Evolutionary conservation across 2,329 filamentous ascomycete species (phyloP).

Genomic region (Ilyonectria sp.): DNA sequence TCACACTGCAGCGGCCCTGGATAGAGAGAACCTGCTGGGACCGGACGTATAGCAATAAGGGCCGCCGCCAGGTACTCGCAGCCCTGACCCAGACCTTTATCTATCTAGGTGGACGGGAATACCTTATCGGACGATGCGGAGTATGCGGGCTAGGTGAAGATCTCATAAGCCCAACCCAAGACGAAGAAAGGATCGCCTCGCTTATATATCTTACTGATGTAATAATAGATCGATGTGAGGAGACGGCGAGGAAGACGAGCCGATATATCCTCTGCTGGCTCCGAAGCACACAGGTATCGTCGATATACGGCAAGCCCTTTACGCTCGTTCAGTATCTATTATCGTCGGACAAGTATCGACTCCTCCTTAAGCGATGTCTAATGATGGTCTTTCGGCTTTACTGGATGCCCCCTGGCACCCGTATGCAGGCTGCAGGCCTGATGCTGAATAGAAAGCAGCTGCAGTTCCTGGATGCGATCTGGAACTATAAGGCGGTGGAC

Average conservation of each 20-base stretch:
- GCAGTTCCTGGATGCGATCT: conserved; percentile 15
- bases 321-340: conserved; percentile 11
- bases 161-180: neutral
- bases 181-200: conserved; percentile 7
- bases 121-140: neutral
- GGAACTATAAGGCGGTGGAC: conserved; percentile 13
- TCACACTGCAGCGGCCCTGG: neutral
- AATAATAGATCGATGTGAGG: conserved; percentile 14
- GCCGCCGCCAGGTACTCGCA: neutral
- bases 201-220: neutral
- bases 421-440: conserved; percentile 6
- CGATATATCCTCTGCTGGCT: conserved; percentile 21
- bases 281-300: conserved; percentile 5
- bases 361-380: conserved; percentile 19
- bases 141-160: neutral
- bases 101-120: neutral
- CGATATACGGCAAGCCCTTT: conserved; percentile 11
- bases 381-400: conserved; percentile 19
- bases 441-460: conserved; percentile 14
- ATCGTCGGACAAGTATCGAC: conserved; percentile 7
- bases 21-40: conserved; percentile 16
- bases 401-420: conserved; percentile 5
- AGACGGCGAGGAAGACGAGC: conserved; percentile 17
- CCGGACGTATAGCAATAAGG: conserved; percentile 2
- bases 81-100: conserved; percentile 1